Base-by-base conservation (phyloP, 441 rosid species). In the Dalechampia spathulata region DNA sequence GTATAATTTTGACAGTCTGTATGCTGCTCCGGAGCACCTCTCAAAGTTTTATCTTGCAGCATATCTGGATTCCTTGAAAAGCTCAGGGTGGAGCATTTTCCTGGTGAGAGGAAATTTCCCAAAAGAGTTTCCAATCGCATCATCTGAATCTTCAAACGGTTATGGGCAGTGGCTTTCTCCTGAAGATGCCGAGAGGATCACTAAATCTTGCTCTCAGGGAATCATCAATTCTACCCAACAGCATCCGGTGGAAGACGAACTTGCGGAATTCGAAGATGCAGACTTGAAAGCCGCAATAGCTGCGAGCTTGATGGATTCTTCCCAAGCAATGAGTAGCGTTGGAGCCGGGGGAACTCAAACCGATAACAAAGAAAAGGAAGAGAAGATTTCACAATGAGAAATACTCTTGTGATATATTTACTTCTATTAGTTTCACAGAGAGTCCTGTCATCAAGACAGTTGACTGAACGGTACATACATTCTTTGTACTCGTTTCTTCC, bases 1-100 rank as follows among this genome's bases (percentile, higher is more conserved):
- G 96, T 88, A 92, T 27, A 92, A 92, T 68, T 92, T 92, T 19
- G 93, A 92, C 71, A 92, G 98, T 64, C 93, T 88, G 20, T 80
- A 75, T 23, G 83, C 95, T 14, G 96, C 96, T 0, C 96, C 96
- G 0, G 79, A 78, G 67, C 90, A 88, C 66, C 79, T 92, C 27
- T 88, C 96, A 0, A 88, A 79, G 78, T 92, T 92, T 59, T 88
- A 83, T 75, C 88, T 92, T 54, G 78, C 94, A 7, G 99, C 96
- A 14, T 86, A 77, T 58, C 75, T 86, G 9, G 96, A 92, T 73
- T 78, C 99, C 20, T 72, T 92, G 25, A 86, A 79, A 62, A 83
- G 95, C 77, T 78, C 72, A 7, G 91, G 96, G 5, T 92, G 96
- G 99, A 89, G 94, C 62, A 88, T 84, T 55, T 88, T 92, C 78